Percentiles rank a stretch among this genome's conserved stretches.
These are phyloP conservation scores for Artomyces pyxidatus DNA, from an alignment of 768 basidiomycete genomes.

Conservation along the genomic window DNA sequence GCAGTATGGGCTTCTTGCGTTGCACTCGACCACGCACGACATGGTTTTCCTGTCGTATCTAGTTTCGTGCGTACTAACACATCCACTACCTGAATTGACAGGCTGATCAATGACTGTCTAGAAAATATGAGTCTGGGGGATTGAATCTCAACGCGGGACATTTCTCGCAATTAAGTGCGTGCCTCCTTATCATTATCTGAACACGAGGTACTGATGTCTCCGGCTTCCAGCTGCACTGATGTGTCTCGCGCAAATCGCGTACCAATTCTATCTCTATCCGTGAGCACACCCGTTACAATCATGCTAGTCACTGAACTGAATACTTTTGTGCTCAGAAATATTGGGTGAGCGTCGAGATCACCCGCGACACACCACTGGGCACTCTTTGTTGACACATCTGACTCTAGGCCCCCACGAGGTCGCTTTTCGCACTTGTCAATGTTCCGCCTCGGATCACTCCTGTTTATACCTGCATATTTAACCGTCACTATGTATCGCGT, in stretches of 20 bases:
- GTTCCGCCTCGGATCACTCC: constrained; percentile 80
- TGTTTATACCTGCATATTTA: constrained; percentile 89
- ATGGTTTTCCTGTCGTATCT: constrained; percentile 90
- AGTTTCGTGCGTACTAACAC: constrained; percentile 54
- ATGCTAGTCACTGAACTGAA: background rate
- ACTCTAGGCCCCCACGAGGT: constrained; percentile 62
- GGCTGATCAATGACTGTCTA: constrained; percentile 22
- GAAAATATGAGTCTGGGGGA: constrained; percentile 80
- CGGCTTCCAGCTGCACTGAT: constrained; percentile 76
- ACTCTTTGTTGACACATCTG: background rate
- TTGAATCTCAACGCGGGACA: constrained; percentile 85
- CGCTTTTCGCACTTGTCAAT: constrained; percentile 80
- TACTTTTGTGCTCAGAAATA: constrained; percentile 21
- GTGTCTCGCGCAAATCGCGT: constrained; percentile 90
- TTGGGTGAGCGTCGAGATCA: constrained; percentile 22
- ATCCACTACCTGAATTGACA: background rate
- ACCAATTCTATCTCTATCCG: constrained; percentile 90
- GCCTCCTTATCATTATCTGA: background rate
- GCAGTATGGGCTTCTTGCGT: constrained; percentile 83
- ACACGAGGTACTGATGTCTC: constrained; percentile 8
- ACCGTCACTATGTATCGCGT: constrained; percentile 65
- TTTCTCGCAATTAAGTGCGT: constrained; percentile 83
- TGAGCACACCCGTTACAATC: constrained; percentile 32
- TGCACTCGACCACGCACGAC: constrained; percentile 87
- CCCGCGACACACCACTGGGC: background rate